phyloP scores from a whole-genome alignment of 371 early-diverging fungal species.

The Lichtheimia ramosa region DNA sequence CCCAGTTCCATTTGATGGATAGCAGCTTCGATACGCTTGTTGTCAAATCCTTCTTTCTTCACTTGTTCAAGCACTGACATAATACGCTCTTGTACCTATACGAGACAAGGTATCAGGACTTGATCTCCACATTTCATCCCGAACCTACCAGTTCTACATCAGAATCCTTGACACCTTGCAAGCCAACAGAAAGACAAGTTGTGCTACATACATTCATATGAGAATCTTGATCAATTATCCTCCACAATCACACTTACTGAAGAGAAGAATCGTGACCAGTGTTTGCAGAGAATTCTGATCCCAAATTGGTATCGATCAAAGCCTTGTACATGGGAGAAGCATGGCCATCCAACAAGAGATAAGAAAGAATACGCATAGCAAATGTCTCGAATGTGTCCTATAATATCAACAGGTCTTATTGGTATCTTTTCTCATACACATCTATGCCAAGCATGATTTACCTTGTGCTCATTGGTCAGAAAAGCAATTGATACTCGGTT shows the following conservation, averaged over 20 bases:
- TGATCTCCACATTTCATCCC: neutral
- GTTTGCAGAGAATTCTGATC: slow-evolving; percentile 87
- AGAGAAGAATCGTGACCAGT: slow-evolving; percentile 85
- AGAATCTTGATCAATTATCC: neutral
- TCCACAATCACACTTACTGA: slow-evolving; percentile 27
- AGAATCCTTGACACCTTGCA: slow-evolving; percentile 63
- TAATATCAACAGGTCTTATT: neutral
- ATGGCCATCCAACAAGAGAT: slow-evolving; percentile 83
- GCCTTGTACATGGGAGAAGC: slow-evolving; percentile 94
- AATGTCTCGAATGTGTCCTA: slow-evolving; percentile 84
- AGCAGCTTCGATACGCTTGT: slow-evolving; percentile 80
- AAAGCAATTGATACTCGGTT: slow-evolving; percentile 74
- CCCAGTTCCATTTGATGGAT: slow-evolving; percentile 90
- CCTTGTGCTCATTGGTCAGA: slow-evolving; percentile 76
- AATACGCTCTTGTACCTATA: slow-evolving; percentile 71
- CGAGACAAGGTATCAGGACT: neutral
- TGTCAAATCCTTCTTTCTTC: slow-evolving; percentile 74
- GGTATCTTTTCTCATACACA: neutral
- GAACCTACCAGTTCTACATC: slow-evolving; percentile 53
- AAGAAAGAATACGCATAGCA: slow-evolving; percentile 76
- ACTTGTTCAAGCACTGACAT: slow-evolving; percentile 66
- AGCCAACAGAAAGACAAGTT: slow-evolving; percentile 64
- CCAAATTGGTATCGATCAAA: slow-evolving; percentile 92
- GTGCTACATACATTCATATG: slow-evolving; percentile 19
- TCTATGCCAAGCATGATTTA: slow-evolving; percentile 27